Base-by-base conservation (phyloP, 2,329 filamentous ascomycete species). In the Sporothrix sp. region DNA sequence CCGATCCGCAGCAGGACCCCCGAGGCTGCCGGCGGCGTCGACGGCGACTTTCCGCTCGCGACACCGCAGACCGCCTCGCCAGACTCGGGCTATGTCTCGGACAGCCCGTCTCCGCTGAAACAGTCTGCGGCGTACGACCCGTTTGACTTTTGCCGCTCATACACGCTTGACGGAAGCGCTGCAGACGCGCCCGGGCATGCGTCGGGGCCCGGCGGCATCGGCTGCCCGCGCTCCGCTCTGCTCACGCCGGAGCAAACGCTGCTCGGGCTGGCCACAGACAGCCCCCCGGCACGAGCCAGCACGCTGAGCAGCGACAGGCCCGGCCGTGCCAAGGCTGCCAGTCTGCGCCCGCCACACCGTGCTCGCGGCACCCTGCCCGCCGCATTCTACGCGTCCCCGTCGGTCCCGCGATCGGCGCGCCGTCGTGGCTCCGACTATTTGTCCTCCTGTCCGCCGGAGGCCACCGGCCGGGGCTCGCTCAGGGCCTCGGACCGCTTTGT, bases 401-500 rank as follows among this genome's bases (percentile, higher is more conserved):
- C 47, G n/a, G n/a, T n/a, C 7, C 28, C 48, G 3, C 53, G 46
- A 18, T 21, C 52, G 14, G 40, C 50, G 3, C 49, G 53, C 35
- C 56, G 52, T 10, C 53, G 28, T 4, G n/a, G 55, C 30, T 63
- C 64, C 21, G 61, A 63, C 18, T 56, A 53, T 10, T 53, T 56
- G 20, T 56, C 55, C 3, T 49, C 54, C 2, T 42, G n/a, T 4
- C 27, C 33, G 33, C 20, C 43, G 42, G 35, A 20, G 1, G 3
- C 32, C 11, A 52, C 53, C 3, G 48, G 50, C 4, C 37, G 11
- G 16, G 35, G 40, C 11, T 59, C 59, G 7, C 30, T 63, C 10
- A 60, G 58, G 8, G 53, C 53, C 5, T 63, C 68, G 3, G 75
- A 80, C 56, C 71, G 76, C 42, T 80, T 78, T 56, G 65, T 80